Evolutionary conservation across 768 basidiomycete species (phyloP), one percentile per base, ranked within the genome.

Genomic region (Lactifluus hygrophoroides): DNA sequence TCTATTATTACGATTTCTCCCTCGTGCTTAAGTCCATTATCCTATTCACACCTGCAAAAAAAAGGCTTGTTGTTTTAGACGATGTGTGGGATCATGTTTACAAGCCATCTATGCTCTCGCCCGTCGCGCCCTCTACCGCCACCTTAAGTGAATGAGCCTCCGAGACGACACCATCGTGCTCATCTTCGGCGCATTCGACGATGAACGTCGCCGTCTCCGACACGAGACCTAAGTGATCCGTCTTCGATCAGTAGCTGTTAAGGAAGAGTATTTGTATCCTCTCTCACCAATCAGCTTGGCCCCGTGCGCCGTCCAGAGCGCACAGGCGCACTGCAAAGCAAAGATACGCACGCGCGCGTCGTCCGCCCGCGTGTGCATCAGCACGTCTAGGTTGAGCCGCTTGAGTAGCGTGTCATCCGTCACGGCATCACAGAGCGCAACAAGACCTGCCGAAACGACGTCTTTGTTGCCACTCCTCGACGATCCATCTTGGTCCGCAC

Each of bases 321-420:
- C 76, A 28, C 81, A 80, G 14, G 86, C 74, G 63, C 83, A 87
- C 7, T 73, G 69, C 48, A 98, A 70, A 1, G 92, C 90, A 48
- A 81, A 78, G 11, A 91, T 68, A 7, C 92, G 82, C n/a, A 84
- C 70, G 19, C 76, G 75, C 2, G 79, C 72, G 59, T 90, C 85
- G 55, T 96, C 94, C 5, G 88, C 86, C 16, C 94, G 85, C 0
- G 93, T 95, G 60, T 90, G 84, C 85, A 95, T 89, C 52, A 96
- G 80, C 28, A 97, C 68, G 55, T 83, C 78, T 21, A 90, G 76
- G 74, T 97, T 97, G 71, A 96, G 74, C 9, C 76, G 68, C 69
- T 96, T 95, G 63, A 94, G 80, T 17, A 88, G 66, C 8, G 58
- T 69, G 35, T 77, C 75, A 66, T 86, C 85, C 66, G 79, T 78